A percentile compares a stretch with the other conserved stretches of the same genome.
phyloP scores from a whole-genome alignment of 495 filamentous ascomycete species.

The Penicillium ochrochloron region DNA sequence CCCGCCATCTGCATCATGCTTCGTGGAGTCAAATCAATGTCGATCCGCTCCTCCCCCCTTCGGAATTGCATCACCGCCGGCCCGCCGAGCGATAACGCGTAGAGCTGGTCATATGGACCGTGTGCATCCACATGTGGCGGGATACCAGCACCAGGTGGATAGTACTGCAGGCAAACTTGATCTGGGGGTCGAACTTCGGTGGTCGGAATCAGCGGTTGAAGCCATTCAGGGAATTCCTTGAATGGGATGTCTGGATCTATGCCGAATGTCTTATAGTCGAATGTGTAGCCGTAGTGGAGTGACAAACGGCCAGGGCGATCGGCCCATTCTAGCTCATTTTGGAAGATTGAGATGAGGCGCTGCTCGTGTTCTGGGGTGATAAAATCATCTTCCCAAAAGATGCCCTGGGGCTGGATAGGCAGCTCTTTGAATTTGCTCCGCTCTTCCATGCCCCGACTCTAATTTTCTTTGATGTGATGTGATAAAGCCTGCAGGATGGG shows the following conservation, averaged over 20 bases:
- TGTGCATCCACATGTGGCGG: conserved; percentile 49
- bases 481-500: background rate
- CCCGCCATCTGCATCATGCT: conserved; percentile 47
- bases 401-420: conserved; percentile 34
- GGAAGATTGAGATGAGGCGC: conserved; percentile 40
- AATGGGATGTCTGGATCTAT: conserved; percentile 45
- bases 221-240: conserved; percentile 46
- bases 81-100: conserved; percentile 43
- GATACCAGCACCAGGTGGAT: conserved; percentile 47
- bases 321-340: conserved; percentile 40
- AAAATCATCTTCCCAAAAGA: conserved; percentile 43
- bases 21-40: conserved; percentile 40
- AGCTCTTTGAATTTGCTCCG: conserved; percentile 33
- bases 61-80: conserved; percentile 45
- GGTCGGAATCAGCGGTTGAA: conserved; percentile 41
- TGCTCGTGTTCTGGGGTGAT: conserved; percentile 39
- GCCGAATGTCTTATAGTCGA: conserved; percentile 50
- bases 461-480: conserved; percentile 3
- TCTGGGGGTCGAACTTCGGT: conserved; percentile 44
- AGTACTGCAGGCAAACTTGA: conserved; percentile 50
- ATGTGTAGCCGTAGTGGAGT: conserved; percentile 49
- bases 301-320: conserved; percentile 43
- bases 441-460: conserved; percentile 14
- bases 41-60: conserved; percentile 33
- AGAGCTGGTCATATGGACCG: conserved; percentile 45